Evolutionary conservation across 1,139 yeast genomes (phyloP).

Genomic region (Diutina neorugosa): DNA sequence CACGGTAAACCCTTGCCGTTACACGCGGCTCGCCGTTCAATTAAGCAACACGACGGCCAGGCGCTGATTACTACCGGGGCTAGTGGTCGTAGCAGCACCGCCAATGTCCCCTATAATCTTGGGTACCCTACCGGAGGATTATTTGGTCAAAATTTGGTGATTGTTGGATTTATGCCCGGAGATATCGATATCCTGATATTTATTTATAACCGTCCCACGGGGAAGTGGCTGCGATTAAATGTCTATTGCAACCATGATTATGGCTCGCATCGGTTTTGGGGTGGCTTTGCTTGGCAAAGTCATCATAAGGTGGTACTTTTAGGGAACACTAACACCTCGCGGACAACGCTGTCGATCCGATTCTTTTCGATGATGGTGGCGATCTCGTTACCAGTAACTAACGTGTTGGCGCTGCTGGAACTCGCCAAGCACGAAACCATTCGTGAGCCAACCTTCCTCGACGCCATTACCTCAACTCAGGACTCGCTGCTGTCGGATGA

Average conservation of each 20-base stretch:
- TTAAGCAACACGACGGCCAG: not conserved
- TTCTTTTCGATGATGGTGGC: conserved; percentile 45
- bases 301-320: conserved; percentile 54
- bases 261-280: conserved; percentile 51
- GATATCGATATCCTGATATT: conserved; percentile 46
- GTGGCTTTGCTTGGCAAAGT: conserved; percentile 61
- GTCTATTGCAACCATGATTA: conserved; percentile 43
- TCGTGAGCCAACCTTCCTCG: not conserved
- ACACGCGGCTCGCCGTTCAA: conserved; percentile 6
- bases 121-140: conserved; percentile 46
- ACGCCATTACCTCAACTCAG: not conserved
- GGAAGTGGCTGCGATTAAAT: conserved; percentile 54
- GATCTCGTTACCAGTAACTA: conserved; percentile 57
- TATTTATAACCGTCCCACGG: conserved; percentile 48
- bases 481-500: not conserved
- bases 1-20: conserved; percentile 21
- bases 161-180: conserved; percentile 43
- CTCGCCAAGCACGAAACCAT: conserved; percentile 15
- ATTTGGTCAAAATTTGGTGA: conserved; percentile 52
- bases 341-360: conserved; percentile 41
- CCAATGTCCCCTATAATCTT: conserved; percentile 27
- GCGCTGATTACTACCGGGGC: not conserved
- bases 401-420: conserved; percentile 38
- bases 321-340: conserved; percentile 39
- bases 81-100: not conserved